Base-by-base conservation (phyloP, 2,329 filamentous ascomycete genomes). In the Acephala macrosclerotiorum region DNA sequence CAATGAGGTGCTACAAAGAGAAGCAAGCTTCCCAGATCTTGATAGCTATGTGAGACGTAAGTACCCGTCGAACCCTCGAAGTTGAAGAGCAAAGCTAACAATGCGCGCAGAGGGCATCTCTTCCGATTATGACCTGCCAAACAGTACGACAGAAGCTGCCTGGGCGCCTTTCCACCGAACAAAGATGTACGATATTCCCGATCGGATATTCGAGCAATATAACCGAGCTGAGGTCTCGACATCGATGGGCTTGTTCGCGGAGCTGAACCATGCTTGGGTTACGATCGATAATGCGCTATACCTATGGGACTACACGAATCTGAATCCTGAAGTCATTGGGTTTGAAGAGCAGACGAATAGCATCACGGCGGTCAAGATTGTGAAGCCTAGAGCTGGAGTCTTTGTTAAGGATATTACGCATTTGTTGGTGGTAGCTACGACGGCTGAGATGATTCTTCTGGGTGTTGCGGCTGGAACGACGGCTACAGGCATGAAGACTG, bases 231-330 rank as follows among this genome's bases (percentile, higher is more conserved):
- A 97, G 76, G 89, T 97, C 26, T 90, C 91, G 66, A 97, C 94
- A n/a, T 87, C 89, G 75, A 97, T 99, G 91, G 96, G 96, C 11
- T 83, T 99, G 38, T 98, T 99, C 78, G 92, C 96, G 20, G 92
- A 96, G 79, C 86, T 99, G 75, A 94, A 95, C 75, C 94, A 98
- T 79, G 96, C 95, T 35, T 99, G 94, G 92, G 92, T 97, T 63
- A 89, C 92, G 26, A 96, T 99, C 76, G 96, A 99, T 81, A 97
- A 97, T 80, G 92, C 93, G 68, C 84, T 99, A 53, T 99, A 97
- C 77, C 84, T 99, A 18, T 99, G 96, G 96, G 95, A 99, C 79
- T 99, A 97, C 78, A 97, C 94, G 7, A 87, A 93, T 76, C 89
- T 92, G n/a, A 93, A 95, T 72, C 93, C 95, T 5, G 92, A 97